Evolutionary conservation across 306 rosid genomes (phyloP).

Genomic region (Chamaecrista fasciculata): DNA sequence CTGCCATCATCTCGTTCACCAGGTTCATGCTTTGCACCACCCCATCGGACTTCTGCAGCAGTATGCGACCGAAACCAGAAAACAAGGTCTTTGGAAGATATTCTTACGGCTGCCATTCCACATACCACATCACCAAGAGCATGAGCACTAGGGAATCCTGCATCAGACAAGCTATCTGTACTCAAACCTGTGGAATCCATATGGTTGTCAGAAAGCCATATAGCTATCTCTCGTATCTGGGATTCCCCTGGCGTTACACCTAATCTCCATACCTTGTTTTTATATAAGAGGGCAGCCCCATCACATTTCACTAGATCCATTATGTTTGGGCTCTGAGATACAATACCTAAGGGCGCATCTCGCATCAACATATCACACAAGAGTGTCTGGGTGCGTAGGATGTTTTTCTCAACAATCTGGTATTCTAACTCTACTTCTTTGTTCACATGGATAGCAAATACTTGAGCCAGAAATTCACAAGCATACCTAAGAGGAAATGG

Average conservation of each 20-base stretch:
- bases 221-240: conserved; percentile 54
- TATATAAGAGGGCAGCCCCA: conserved; percentile 63
- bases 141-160: conserved; percentile 60
- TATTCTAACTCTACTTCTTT: conserved; percentile 62
- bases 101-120: conserved; percentile 78
- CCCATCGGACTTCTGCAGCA: conserved; percentile 75
- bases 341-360: conserved; percentile 69
- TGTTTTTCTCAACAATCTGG: conserved; percentile 66
- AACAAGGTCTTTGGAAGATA: conserved; percentile 54
- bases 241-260: conserved; percentile 56
- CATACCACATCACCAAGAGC: conserved; percentile 58
- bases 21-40: conserved; percentile 84
- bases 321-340: conserved; percentile 64
- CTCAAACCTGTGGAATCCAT: conserved; percentile 73
- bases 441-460: conserved; percentile 72
- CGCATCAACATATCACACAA: conserved; percentile 73
- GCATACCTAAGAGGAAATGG: conserved; percentile 82
- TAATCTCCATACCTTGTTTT: conserved; percentile 56
- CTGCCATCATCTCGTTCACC: conserved; percentile 73
- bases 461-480: conserved; percentile 75
- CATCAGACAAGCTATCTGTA: conserved; percentile 66
- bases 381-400: conserved; percentile 67
- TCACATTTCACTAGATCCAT: conserved; percentile 77
- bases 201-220: conserved; percentile 57
- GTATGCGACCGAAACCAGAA: conserved; percentile 92